A percentile compares a stretch with the other conserved stretches of the same genome.
Conservation (phyloP, 228 moss, liverwort and hornwort species). For the Sphagnum magellanicum region DNA sequence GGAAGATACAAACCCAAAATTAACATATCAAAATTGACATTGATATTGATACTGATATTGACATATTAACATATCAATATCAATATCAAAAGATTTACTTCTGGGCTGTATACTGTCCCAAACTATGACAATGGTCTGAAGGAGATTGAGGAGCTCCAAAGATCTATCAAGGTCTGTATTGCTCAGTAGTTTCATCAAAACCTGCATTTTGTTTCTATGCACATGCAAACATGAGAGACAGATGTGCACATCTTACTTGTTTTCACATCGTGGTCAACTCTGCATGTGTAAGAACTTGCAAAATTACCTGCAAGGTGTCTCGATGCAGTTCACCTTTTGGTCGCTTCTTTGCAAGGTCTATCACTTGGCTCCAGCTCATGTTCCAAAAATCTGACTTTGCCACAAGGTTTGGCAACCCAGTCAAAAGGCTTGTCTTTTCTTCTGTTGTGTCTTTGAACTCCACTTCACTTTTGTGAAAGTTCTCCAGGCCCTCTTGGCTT, state of each 20-base stretch:
- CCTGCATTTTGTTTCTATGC: neutral
- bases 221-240: neutral
- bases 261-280: neutral
- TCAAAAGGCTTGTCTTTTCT: neutral
- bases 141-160: no score
- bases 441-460: neutral
- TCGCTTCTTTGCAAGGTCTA: constrained; percentile 18
- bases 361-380: constrained; percentile 27
- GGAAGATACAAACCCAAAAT: no score
- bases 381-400: constrained; percentile 16
- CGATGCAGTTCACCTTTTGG: constrained; percentile 28
- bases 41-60: no score
- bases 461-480: no score
- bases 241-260: neutral
- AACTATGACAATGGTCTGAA: no score
- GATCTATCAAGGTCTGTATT: no score
- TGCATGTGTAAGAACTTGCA: no score
- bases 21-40: no score
- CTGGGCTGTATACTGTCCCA: no score
- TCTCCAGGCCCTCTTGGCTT: constrained; percentile 13
- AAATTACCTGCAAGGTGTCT: constrained; percentile 64
- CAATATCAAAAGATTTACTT: no score
- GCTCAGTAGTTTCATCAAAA: neutral
- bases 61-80: no score
- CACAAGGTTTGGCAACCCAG: constrained; percentile 14